phyloP scores from a whole-genome alignment of 805 yeast genomes.

The Kodamaea hsintzibuensis region DNA sequence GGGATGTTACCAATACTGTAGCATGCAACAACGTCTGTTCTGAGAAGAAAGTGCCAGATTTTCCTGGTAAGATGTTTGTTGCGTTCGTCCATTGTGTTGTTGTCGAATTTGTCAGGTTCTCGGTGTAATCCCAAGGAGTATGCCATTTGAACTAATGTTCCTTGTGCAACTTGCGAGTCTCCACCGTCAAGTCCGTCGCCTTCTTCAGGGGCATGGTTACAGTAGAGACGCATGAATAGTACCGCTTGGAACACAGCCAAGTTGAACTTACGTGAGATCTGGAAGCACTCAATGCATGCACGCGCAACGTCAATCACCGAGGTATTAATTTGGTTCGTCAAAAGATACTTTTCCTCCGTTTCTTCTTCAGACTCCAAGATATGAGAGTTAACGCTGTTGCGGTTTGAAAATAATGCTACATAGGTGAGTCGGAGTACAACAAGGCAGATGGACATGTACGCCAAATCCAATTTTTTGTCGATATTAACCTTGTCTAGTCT shows the following conservation, averaged over 20 bases:
- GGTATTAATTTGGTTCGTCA: slow-evolving; percentile 23
- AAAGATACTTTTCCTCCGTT: slow-evolving; percentile 17
- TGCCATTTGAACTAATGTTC: slow-evolving; percentile 20
- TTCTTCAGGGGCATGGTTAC: slow-evolving; percentile 15
- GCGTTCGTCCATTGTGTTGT: slow-evolving; percentile 25
- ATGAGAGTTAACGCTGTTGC: slow-evolving; percentile 27
- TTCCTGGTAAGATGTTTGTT: slow-evolving; percentile 54
- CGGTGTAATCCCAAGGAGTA: slow-evolving; percentile 23
- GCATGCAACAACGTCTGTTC: slow-evolving; percentile 12
- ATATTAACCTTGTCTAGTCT: slow-evolving; percentile 24
- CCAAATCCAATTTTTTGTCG: slow-evolving; percentile 34
- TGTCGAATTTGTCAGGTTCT: slow-evolving; percentile 27
- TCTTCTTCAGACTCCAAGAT: slow-evolving; percentile 24
- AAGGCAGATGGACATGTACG: slow-evolving; percentile 34
- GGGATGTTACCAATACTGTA: slow-evolving; percentile 20
- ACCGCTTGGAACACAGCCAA: slow-evolving; percentile 14
- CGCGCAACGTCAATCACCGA: slow-evolving; percentile 21
- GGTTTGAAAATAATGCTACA: slow-evolving; percentile 39
- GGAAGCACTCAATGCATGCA: slow-evolving; percentile 22
- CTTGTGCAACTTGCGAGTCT: slow-evolving; percentile 11
- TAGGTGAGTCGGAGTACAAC: slow-evolving; percentile 35
- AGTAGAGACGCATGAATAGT: slow-evolving; percentile 12
- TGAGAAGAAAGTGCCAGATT: slow-evolving; percentile 54
- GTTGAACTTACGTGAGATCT: slow-evolving; percentile 13
- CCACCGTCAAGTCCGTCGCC: slow-evolving; percentile 16